Evolutionary conservation across 495 filamentous ascomycete species (phyloP).

Genomic region (Parathielavia hyrcaniae): DNA sequence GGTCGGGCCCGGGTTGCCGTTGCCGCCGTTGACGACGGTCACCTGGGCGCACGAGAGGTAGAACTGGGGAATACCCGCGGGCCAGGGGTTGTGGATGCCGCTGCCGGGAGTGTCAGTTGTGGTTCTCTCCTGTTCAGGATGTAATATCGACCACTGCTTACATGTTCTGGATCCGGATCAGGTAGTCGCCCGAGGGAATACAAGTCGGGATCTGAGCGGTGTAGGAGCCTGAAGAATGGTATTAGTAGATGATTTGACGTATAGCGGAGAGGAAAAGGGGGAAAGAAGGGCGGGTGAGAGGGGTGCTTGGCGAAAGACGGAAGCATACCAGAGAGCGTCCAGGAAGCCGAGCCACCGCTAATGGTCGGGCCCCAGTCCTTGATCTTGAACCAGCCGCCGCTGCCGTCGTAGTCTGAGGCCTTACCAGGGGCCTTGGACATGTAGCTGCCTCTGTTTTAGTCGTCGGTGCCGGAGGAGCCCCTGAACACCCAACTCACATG

Average conservation of each 20-base stretch:
- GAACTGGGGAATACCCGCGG: constrained; percentile 46
- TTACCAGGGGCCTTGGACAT: constrained; percentile 49
- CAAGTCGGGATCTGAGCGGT: constrained; percentile 49
- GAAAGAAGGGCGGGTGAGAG: neutral
- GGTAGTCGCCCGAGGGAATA: constrained; percentile 54
- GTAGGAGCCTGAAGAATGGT: constrained; percentile 36
- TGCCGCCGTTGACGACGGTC: constrained; percentile 51
- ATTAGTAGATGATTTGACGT: neutral
- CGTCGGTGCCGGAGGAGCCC: too few relatives aligned
- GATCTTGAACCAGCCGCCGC: constrained; percentile 52
- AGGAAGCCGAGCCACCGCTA: constrained; percentile 32
- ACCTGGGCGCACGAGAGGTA: constrained; percentile 57
- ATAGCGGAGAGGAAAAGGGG: neutral
- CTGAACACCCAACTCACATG: constrained; percentile 31
- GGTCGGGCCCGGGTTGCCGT: constrained; percentile 38
- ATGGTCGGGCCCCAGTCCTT: constrained; percentile 45
- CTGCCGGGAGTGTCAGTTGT: too few relatives aligned
- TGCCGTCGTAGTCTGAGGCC: constrained; percentile 43
- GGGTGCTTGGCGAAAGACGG: too few relatives aligned
- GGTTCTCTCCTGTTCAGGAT: too few relatives aligned
- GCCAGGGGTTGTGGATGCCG: constrained; percentile 53
- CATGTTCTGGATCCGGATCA: constrained; percentile 55
- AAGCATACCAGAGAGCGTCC: constrained; percentile 35
- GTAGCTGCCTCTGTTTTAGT: constrained; percentile 22
- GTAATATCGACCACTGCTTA: too few relatives aligned